phyloP scores from a whole-genome alignment of 192 early-diverging fungal species.

The Chytriomyces sp. region DNA sequence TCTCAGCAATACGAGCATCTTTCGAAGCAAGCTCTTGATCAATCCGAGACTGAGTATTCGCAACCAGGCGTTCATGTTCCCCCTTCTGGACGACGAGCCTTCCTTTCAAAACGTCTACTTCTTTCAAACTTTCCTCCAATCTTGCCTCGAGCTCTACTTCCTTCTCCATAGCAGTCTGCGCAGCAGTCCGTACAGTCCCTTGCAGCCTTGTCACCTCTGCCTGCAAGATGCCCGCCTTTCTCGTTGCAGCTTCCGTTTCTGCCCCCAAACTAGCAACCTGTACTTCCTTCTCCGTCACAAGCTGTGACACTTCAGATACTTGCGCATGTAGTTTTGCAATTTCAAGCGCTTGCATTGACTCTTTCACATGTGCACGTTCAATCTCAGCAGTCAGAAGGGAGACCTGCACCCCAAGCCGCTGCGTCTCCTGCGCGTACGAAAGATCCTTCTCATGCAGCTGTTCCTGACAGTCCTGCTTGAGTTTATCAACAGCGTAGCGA shows the following conservation, averaged over 20 bases:
- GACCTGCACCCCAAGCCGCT: neutral
- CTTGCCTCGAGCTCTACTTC: slow-evolving; percentile 9
- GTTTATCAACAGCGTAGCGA: neutral
- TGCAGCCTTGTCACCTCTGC: slow-evolving; percentile 3
- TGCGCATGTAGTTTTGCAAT: slow-evolving; percentile 3
- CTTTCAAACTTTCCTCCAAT: neutral
- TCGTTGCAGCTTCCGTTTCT: neutral
- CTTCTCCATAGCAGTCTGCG: neutral
- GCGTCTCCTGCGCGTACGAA: neutral
- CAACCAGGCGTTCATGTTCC: slow-evolving; percentile 1
- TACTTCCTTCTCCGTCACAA: neutral
- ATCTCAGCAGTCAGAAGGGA: neutral
- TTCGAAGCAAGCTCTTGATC: neutral
- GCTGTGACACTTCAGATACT: neutral
- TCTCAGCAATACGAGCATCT: neutral
- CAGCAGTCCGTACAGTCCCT: neutral
- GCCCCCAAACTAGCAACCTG: neutral
- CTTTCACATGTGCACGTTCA: neutral
- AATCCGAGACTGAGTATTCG: neutral
- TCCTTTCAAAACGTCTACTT: neutral
- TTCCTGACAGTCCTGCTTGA: neutral
- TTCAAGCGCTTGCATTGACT: neutral
- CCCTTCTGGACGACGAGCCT: neutral
- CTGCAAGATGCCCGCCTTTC: neutral
- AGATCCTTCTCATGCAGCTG: neutral